These are phyloP conservation scores for Biscogniauxia marginata DNA, from an alignment of 2,329 filamentous ascomycete species.

Conservation along the genomic window DNA sequence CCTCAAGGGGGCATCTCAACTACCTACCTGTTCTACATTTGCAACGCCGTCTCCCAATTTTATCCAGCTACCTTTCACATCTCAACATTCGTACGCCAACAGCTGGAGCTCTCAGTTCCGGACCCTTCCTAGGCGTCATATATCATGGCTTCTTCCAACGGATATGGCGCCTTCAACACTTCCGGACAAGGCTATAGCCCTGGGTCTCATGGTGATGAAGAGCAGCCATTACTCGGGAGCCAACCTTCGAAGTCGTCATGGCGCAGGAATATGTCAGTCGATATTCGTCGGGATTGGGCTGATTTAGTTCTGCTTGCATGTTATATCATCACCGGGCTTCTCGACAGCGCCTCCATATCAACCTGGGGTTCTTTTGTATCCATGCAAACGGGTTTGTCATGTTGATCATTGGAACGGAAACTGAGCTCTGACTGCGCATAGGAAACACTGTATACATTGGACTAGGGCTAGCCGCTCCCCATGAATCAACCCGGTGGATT, in stretches of 20 bases:
- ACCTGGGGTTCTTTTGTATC: constrained; percentile 80
- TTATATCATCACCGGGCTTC: constrained; percentile 74
- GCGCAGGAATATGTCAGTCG: constrained; percentile 36
- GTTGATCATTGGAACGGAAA: neutral
- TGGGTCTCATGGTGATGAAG: constrained; percentile 26
- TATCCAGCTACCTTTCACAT: neutral
- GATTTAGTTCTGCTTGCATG: constrained; percentile 69
- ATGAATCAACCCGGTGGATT: constrained; percentile 59
- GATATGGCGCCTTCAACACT: constrained; percentile 26
- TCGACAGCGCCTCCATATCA: constrained; percentile 73
- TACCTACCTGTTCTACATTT: neutral
- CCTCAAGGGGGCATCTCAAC: neutral
- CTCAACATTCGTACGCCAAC: neutral
- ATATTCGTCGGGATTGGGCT: constrained; percentile 61
- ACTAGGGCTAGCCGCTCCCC: constrained; percentile 64
- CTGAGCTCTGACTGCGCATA: constrained; percentile 25
- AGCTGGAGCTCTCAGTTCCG: neutral
- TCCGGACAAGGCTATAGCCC: constrained; percentile 9
- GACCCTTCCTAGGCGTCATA: neutral
- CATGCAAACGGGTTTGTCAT: constrained; percentile 70
- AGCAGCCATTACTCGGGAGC: constrained; percentile 32
- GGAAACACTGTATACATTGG: constrained; percentile 79
- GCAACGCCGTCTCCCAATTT: neutral
- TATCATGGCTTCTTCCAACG: constrained; percentile 27
- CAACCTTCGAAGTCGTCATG: constrained; percentile 22